These are phyloP conservation scores for Tausonia pullulans DNA, from an alignment of 1,284 basidiomycete genomes.

Conservation along the genomic window DNA sequence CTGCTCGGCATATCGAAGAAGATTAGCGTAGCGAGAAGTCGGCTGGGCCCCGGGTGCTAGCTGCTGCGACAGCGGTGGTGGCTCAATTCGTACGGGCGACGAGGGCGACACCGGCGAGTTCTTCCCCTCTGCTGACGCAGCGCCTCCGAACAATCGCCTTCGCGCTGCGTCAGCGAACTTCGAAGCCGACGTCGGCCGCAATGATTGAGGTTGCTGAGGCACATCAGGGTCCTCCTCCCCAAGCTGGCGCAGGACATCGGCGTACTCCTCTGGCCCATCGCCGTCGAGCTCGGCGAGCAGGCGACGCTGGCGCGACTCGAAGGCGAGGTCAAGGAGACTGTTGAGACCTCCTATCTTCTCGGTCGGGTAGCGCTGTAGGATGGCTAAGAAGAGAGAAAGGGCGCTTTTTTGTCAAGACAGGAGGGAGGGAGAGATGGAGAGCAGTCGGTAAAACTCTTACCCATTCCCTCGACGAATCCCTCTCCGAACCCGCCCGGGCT, in stretches of 20 bases:
- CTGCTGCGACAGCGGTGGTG: background rate
- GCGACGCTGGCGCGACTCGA: slow-evolving; percentile 15
- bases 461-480: slow-evolving; percentile 17
- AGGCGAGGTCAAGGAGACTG: slow-evolving; percentile 11
- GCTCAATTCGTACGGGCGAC: background rate
- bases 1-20: slow-evolving; percentile 1
- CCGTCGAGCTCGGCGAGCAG: slow-evolving; percentile 15
- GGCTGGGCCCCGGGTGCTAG: background rate
- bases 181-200: no score
- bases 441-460: background rate
- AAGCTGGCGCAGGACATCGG: background rate
- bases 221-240: background rate
- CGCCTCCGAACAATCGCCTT: background rate
- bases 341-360: slow-evolving; percentile 2
- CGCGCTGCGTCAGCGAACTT: no score
- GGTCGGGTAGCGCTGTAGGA: slow-evolving; percentile 13
- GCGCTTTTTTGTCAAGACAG: no score
- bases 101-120: background rate
- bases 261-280: slow-evolving; percentile 13
- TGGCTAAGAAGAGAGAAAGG: background rate
- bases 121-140: background rate
- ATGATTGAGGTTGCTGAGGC: no score
- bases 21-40: background rate
- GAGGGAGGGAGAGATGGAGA: no score
- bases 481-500: slow-evolving; percentile 11